A percentile compares a stretch with the other conserved stretches of the same genome.
These are phyloP conservation scores for Trichophyton equinum DNA, from an alignment of 2,329 filamentous ascomycete species.

Conservation along the genomic window DNA sequence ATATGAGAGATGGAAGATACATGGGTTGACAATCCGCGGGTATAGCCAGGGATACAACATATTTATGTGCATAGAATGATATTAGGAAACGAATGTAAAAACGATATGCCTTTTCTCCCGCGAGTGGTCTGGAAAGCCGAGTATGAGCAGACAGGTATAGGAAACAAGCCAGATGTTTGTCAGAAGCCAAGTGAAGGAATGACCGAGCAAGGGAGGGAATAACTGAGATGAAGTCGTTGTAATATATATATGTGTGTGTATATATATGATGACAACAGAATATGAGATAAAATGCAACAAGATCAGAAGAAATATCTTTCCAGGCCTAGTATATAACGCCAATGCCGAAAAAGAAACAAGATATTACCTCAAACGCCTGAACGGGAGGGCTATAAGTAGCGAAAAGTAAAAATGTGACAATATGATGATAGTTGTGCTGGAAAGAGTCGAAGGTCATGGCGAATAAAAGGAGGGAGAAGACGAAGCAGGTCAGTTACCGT, in stretches of 20 bases:
- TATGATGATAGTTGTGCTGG: not conserved
- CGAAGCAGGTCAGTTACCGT: conserved; percentile 4
- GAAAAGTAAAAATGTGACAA: not conserved
- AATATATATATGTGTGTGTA: not conserved
- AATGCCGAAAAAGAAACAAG: not conserved
- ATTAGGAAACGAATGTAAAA: not conserved
- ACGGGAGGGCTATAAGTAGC: not conserved
- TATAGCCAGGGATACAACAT: not conserved
- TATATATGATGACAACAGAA: not conserved
- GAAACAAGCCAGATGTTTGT: not conserved
- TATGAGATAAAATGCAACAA: not conserved
- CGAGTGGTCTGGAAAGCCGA: not conserved
- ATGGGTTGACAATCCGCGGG: not conserved
- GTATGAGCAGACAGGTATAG: not conserved
- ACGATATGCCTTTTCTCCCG: not conserved
- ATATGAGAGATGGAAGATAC: not conserved
- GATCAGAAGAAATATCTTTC: not conserved
- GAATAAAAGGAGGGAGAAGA: not conserved
- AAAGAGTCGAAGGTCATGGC: not conserved
- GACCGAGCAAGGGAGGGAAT: not conserved
- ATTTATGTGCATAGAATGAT: not conserved
- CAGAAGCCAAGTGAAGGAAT: not conserved
- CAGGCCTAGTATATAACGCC: conserved; percentile 3
- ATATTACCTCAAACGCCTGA: not conserved
- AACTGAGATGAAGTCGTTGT: not conserved